phyloP scores from a whole-genome alignment of 768 basidiomycete genomes.

The Lentinula guzmanii region DNA sequence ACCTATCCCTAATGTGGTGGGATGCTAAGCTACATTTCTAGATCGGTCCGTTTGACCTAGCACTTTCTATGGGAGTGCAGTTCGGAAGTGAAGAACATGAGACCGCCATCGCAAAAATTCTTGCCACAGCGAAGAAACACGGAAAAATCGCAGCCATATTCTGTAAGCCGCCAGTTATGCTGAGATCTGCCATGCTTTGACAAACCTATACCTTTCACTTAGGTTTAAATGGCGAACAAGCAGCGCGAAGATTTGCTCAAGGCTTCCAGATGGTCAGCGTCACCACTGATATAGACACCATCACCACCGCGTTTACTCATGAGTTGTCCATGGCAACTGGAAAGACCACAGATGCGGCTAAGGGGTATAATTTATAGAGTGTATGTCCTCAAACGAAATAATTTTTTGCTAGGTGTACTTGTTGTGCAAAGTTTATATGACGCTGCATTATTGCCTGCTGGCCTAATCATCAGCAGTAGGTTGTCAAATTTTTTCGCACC shows the following conservation, averaged over 20 bases:
- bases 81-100: slow-evolving; percentile 15
- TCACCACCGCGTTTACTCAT: slow-evolving; percentile 13
- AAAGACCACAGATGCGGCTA: neutral
- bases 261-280: slow-evolving; percentile 23
- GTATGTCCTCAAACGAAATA: neutral
- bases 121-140: slow-evolving; percentile 14
- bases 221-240: slow-evolving; percentile 21
- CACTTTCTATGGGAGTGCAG: slow-evolving; percentile 19
- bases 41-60: slow-evolving; percentile 19
- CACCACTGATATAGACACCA: slow-evolving; percentile 19
- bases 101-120: slow-evolving; percentile 16
- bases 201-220: neutral
- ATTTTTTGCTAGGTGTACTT: too few species aligned
- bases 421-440: too few species aligned
- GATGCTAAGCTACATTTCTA: neutral
- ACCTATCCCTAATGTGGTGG: neutral
- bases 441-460: too few species aligned
- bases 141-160: slow-evolving; percentile 20
- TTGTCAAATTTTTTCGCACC: too few species aligned
- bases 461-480: too few species aligned
- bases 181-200: neutral
- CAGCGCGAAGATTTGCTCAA: slow-evolving; percentile 16
- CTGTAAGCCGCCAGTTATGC: slow-evolving; percentile 7
- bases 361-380: neutral
- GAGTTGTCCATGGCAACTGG: slow-evolving; percentile 10